Base-by-base conservation (phyloP, 2,329 filamentous ascomycete genomes). In the Fusarium proliferatum region DNA sequence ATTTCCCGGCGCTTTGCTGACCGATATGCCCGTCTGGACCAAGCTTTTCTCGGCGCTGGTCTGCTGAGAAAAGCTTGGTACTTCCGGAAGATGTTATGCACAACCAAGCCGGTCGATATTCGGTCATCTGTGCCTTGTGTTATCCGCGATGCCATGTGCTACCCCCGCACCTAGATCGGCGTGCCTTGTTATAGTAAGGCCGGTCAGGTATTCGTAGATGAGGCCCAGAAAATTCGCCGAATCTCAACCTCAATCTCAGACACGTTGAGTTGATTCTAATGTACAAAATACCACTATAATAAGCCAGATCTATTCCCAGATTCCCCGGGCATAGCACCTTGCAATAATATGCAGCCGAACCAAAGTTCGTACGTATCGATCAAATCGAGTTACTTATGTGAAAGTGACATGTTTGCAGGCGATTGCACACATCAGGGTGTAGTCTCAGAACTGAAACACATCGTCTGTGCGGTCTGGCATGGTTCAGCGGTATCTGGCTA, bases 101-200 rank as follows among this genome's bases (percentile, higher is more conserved):
- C 74, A 71, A 64, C 58, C 64, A 67, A 63, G 21, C 66, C 64
- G 64, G 76, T 69, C 53, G 52, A 67, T 70, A 36, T 69, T 76
- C 69, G 72, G 69, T 55, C 66, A 67, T 70, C 61, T 64, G 73
- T 60, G 69, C 63, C 71, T 61, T 62, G 61, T 76, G 67, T 55
- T 72, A 73, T 69, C 62, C 61, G 58, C 69, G 59, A 62, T 73
- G 67, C 76, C 76, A 73, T 78, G 73, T 76, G 69, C 57, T 64
- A 74, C 70, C 66, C 73, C 72, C 72, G 65, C 68, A 66, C 67
- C 67, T 73, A 61, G 71, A 74, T 74, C 75, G 70, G 64, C 57
- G 57, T 64, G 62, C 64, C 51, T 62, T 64, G 55, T 53, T 71
- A 62, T 48, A 66, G 64, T 64, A 53, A 64, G 61, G 69, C 60